A percentile compares a stretch with the other conserved stretches of the same genome.
phyloP scores from a whole-genome alignment of 108 stramenopile genomes.

The Cyclotella distinguenda region DNA sequence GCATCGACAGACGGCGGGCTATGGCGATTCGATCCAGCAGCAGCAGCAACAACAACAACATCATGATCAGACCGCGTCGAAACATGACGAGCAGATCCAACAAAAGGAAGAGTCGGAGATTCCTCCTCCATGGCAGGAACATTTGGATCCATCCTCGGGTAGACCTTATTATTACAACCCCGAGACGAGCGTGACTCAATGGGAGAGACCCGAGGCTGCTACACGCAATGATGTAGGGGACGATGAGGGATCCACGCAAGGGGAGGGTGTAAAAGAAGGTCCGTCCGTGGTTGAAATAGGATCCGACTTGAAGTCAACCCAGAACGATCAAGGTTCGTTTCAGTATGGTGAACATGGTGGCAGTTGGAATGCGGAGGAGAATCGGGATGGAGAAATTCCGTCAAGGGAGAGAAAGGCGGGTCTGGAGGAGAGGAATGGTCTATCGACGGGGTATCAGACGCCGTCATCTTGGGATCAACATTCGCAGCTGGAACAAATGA shows the following conservation, averaged over 20 bases:
- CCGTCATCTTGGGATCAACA: background rate
- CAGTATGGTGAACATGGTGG: too few species aligned
- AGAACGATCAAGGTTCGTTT: too few species aligned
- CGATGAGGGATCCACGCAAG: background rate
- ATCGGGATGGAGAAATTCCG: too few species aligned
- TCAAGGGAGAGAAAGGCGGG: too few species aligned
- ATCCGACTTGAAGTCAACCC: too few species aligned
- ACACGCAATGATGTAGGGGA: background rate
- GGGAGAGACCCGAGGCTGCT: slow-evolving; percentile 64
- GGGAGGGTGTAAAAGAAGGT: background rate
- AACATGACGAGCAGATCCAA: background rate
- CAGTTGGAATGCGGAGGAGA: too few species aligned
- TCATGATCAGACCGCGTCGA: background rate
- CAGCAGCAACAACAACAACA: background rate
- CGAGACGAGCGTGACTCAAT: slow-evolving; percentile 73
- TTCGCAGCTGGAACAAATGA: too few species aligned
- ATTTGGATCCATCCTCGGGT: slow-evolving; percentile 74
- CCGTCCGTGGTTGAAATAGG: background rate
- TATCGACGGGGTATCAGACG: too few species aligned
- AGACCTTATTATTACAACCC: slow-evolving; percentile 77
- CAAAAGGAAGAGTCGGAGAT: slow-evolving; percentile 13
- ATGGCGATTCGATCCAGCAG: background rate
- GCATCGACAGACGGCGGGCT: background rate
- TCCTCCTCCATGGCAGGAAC: slow-evolving; percentile 68
- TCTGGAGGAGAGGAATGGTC: too few species aligned